A percentile compares a stretch with the other conserved stretches of the same genome.
These are phyloP conservation scores for Glaciozyma antarctica DNA, from an alignment of 768 basidiomycete genomes.

Conservation along the genomic window DNA sequence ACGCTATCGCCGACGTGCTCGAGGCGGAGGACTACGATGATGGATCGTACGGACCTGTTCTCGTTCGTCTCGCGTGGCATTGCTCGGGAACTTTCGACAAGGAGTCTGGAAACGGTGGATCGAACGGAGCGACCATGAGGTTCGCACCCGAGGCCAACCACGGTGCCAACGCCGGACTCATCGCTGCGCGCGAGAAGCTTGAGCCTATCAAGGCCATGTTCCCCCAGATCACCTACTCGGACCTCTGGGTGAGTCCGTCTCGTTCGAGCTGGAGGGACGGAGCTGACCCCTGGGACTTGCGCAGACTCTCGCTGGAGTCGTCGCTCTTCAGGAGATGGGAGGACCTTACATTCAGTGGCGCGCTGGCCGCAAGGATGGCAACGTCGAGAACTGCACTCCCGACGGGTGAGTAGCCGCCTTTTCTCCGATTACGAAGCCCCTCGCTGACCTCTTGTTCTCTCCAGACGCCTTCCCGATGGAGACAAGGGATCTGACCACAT, in stretches of 20 bases:
- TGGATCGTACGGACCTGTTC: constrained; percentile 55
- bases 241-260: constrained; percentile 52
- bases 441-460: background rate
- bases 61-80: constrained; percentile 36
- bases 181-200: constrained; percentile 70
- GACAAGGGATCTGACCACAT: constrained; percentile 74
- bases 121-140: constrained; percentile 96
- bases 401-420: constrained; percentile 21
- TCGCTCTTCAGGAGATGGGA: constrained; percentile 78
- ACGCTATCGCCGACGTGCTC: constrained; percentile 58
- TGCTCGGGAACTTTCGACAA: constrained; percentile 23
- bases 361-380: constrained; percentile 82
- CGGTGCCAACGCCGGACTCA: constrained; percentile 70
- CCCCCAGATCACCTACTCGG: constrained; percentile 91
- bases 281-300: background rate
- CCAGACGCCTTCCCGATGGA: constrained; percentile 51
- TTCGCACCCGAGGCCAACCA: constrained; percentile 82
- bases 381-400: constrained; percentile 62
- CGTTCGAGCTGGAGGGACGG: background rate
- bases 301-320: constrained; percentile 77
- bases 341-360: constrained; percentile 92
- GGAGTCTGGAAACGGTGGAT: background rate
- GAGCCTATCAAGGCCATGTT: constrained; percentile 73
- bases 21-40: constrained; percentile 68
- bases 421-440: background rate